Evolutionary conservation across 2,329 filamentous ascomycete genomes (phyloP).

Genomic region (Zymoseptoria brevis): DNA sequence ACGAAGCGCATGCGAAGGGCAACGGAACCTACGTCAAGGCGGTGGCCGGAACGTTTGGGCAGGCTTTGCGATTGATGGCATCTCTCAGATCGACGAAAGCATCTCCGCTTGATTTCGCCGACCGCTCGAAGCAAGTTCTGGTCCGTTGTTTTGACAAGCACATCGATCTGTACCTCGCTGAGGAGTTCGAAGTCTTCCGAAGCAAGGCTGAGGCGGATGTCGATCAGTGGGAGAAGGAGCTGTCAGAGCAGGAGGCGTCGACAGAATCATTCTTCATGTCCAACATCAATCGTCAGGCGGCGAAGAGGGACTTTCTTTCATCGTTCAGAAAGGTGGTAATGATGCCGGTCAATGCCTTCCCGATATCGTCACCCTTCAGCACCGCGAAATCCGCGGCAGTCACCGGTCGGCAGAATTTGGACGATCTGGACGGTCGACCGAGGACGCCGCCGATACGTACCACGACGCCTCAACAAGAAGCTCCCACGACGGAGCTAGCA

Average conservation of each 20-base stretch:
- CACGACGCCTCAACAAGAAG: constrained; percentile 45
- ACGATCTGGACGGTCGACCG: constrained; percentile 14
- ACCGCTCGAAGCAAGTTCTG: constrained; percentile 60
- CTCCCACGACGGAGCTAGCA: constrained; percentile 81
- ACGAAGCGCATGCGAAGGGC: constrained; percentile 72
- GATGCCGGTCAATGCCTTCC: constrained; percentile 90
- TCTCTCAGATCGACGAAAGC: constrained; percentile 61
- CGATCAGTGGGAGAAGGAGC: constrained; percentile 78
- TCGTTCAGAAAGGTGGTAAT: constrained; percentile 99
- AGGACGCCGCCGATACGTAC: constrained; percentile 18
- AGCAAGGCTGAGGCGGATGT: constrained; percentile 70
- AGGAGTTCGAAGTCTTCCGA: constrained; percentile 82
- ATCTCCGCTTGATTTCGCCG: constrained; percentile 52
- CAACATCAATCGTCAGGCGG: constrained; percentile 85
- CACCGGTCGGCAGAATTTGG: constrained; percentile 17
- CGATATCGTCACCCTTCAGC: constrained; percentile 40
- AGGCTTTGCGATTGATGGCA: constrained; percentile 68
- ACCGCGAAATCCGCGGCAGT: constrained; percentile 31
- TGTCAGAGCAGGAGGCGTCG: constrained; percentile 82
- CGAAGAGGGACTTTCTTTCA: constrained; percentile 91
- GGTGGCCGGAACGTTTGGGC: constrained; percentile 79
- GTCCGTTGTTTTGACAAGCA: constrained; percentile 79
- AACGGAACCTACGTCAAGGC: constrained; percentile 74
- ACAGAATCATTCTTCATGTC: constrained; percentile 94
- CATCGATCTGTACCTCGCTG: constrained; percentile 84